Base-by-base conservation (phyloP, 176 grass and related monocot genomes). In the Oryza meridionalis region DNA sequence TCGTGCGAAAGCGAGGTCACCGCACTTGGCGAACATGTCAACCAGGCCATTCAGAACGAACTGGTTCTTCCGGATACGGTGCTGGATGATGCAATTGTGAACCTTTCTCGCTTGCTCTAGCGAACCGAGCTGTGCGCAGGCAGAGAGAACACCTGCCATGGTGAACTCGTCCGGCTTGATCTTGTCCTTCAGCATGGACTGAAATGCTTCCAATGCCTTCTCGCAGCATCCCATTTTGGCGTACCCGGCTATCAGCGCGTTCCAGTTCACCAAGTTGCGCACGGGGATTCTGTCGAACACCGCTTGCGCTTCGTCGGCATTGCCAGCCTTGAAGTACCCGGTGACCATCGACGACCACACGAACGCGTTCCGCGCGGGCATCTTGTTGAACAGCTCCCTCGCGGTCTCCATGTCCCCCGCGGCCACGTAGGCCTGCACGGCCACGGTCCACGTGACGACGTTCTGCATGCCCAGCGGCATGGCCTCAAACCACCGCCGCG, bases 11-110 rank as follows among this genome's bases (percentile, higher is more conserved):
- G 64, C 58, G 0, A 94, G 77, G 90, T 94, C 89, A 11, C 92
- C 87, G 25, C 92, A 94, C 62, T 94, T 92, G 45, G 87, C 87
- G 6, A 92, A 94, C 92, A 94, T 94, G 65, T 94, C 92, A n/a
- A 94, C 71, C 46, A 94, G 79, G 33, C 92, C 84, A 82, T 94
- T 92, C 70, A 92, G 9, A 70, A 94, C 78, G 69, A 92, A 92
- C 45, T 89, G 81, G 64, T 92, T 94, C 74, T 86, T 85, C 59
- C 65, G 79, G 75, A 94, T 94, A 67, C 27, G 85, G 29, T 64
- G 82, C 24, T 16, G 64, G 21, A 86, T 47, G 72, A 94, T 88
- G 77, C 90, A 82, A 5, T 88, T 58, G 42, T 94, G 92, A 66
- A 92, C 80, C 51, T 90, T 73, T 16, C 59, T 92, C 9, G 64